Base-by-base conservation (phyloP, 2,329 filamentous ascomycete species). In the Venturiaceae sp. region DNA sequence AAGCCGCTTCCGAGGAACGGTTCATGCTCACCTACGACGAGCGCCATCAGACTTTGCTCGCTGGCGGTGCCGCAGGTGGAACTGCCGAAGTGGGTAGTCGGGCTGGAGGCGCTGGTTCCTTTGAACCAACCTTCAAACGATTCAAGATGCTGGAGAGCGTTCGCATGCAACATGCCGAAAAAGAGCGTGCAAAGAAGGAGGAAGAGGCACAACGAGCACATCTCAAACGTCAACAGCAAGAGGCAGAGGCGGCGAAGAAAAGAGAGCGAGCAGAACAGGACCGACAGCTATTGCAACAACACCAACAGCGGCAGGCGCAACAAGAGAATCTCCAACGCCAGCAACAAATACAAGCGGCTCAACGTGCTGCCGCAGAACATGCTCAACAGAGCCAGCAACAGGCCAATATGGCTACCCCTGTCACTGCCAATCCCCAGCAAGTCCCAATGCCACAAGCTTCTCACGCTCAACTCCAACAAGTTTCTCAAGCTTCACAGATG, bases 11-110 rank as follows among this genome's bases (percentile, higher is more conserved):
- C 60, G 85, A 90, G 63, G 92, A 99, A 72, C 83, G 90, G 52
- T 95, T 90, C 64, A 94, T 99, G 90, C 85, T 97, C 55, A 86
- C 90, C 23, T 84, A 92, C 73, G 94, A 99, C 67, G 92, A 96
- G 65, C 83, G 90, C 5, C 80, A 91, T 60, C 79, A 86, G 1
- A 81, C 77, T 41, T 77, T 78, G 14, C 79, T 81, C 3, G 77
- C 80, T 21, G 41, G 80, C 80, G 79, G 79, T 2, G 74, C 78
- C 13, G 80, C 81, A 34, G 82, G 84, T 58, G 78, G 82, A n/a
- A 86, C 88, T 60, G 83, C 81, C 21, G 91, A 95, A 67, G 86
- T 8, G 84, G 65, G 44, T 26, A 52, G 62, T 32, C 65, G 66
- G 21, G 66, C 67, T 39, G 68, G 89, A 62, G 83, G 84, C 37